Evolutionary conservation across 1,284 basidiomycete genomes (phyloP), one percentile per base, ranked within the genome.

Genomic region (Ustilago sp.): DNA sequence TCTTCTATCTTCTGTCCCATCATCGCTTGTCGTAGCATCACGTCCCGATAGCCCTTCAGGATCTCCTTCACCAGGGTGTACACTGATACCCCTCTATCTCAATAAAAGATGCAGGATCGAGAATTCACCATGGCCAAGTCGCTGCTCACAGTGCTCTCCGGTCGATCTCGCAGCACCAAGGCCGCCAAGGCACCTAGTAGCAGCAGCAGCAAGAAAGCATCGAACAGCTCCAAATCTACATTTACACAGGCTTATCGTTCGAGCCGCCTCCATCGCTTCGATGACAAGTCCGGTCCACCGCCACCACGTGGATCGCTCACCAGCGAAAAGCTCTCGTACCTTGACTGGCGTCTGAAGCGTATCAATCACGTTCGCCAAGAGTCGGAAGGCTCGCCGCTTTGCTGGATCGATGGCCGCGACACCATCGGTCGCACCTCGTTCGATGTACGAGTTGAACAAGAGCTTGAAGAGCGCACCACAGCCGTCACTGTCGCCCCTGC

Each of bases 301-400:
- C 68, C 75, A 32, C 75, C 75, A 28, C 63, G 71, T 28, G 75
- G 75, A 28, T 71, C 75, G 28, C 62, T 78, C 43, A 78, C 70
- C 13, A 17, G 15, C 47, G 75, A 78, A 3, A 78, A 78, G 71
- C 75, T 78, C 23, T 56, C 68, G 15, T 78, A 78, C 63, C 75
- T 78, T 56, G 75, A 78, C 43, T 78, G 75, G 75, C 68, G 75
- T 28, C 59, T 78, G 38, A 62, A 68, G 54, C 68, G 72, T n/a
- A 78, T 78, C 65, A 74, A 71, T 43, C 34, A 61, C 6, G 53
- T 67, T 2, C 67, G 75, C 32, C 59, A 54, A 15, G 57, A 59
- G 43, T 77, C 68, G 35, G 75, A 74, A 50, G 36, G 55, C 36
- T 71, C 67, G 1, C 31, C 56, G 1, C 23, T 52, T 19, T 63